These are phyloP conservation scores for Singerocomus inundabilis DNA, from an alignment of 1,284 basidiomycete species.

Conservation along the genomic window DNA sequence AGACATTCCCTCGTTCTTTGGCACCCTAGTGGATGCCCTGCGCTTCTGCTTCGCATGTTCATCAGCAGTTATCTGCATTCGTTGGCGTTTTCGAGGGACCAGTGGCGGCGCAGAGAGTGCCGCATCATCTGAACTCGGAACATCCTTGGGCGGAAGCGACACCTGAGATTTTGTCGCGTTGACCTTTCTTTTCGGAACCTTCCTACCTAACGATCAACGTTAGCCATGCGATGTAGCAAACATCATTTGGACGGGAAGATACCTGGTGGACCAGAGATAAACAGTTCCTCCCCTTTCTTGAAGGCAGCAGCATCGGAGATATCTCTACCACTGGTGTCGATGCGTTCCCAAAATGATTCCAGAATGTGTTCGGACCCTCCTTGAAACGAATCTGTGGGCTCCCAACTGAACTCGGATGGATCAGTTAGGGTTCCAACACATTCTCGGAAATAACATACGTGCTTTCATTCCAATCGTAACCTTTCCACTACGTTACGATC, in stretches of 20 bases:
- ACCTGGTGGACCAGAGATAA: constrained; percentile 59
- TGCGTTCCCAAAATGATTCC: constrained; percentile 58
- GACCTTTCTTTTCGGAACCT: constrained; percentile 24
- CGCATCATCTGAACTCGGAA: constrained; percentile 6
- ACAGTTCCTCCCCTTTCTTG: constrained; percentile 52
- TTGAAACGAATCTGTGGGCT: constrained; percentile 60
- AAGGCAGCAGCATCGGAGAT: constrained; percentile 48
- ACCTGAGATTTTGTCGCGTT: constrained; percentile 5
- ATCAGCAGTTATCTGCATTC: constrained; percentile 6
- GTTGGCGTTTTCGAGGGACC: constrained; percentile 28
- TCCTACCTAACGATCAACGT: constrained; percentile 16
- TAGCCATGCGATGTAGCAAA: constrained; percentile 1
- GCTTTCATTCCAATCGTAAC: constrained; percentile 56
- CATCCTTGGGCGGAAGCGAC: constrained; percentile 6
- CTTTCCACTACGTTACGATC: constrained; percentile 57
- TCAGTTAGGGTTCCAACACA: constrained; percentile 6
- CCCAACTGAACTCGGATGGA: constrained; percentile 50
- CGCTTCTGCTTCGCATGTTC: constrained; percentile 11
- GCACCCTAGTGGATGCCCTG: constrained; percentile 10
- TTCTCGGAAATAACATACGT: constrained; percentile 50
- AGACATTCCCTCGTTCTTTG: constrained; percentile 8
- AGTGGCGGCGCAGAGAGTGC: constrained; percentile 22
- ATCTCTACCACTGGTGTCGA: constrained; percentile 51
- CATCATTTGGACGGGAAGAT: constrained; percentile 12
- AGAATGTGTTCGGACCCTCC: constrained; percentile 56